Conservation (phyloP, 2,329 filamentous ascomycete species). For the Aspergillus pseudotamarii region DNA sequence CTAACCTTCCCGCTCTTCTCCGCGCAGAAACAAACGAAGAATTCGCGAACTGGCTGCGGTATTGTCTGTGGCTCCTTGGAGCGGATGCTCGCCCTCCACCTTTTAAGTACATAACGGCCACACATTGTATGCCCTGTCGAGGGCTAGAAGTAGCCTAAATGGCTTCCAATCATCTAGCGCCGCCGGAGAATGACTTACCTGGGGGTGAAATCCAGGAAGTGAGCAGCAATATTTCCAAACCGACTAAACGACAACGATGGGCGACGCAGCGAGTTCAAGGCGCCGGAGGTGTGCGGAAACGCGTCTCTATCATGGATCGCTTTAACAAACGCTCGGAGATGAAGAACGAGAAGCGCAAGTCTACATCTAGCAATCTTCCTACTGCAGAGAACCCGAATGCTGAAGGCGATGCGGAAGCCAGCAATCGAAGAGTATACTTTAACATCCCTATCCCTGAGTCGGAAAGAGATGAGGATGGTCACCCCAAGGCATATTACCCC, state of each 20-base stretch:
- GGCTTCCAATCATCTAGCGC: constrained; percentile 42
- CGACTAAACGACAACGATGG: constrained; percentile 86
- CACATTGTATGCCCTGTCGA: constrained; percentile 31
- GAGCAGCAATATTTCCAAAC: constrained; percentile 57
- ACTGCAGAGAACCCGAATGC: constrained; percentile 28
- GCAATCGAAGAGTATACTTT: constrained; percentile 63
- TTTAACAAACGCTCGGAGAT: constrained; percentile 64
- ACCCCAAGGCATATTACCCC: constrained; percentile 69
- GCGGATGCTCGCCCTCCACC: constrained; percentile 30
- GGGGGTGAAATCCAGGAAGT: constrained; percentile 31
- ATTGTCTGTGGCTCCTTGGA: constrained; percentile 27
- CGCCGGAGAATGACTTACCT: constrained; percentile 30
- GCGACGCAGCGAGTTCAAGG: constrained; percentile 86
- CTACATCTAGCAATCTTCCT: constrained; percentile 42
- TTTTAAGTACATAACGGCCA: constrained; percentile 16
- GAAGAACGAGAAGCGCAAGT: constrained; percentile 70
- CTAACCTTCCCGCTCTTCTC: not conserved
- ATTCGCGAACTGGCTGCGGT: constrained; percentile 26
- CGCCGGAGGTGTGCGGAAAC: constrained; percentile 75
- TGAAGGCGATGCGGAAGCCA: constrained; percentile 46
- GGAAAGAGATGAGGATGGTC: constrained; percentile 78
- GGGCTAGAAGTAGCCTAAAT: constrained; percentile 36
- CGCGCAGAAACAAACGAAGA: constrained; percentile 7
- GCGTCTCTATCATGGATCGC: constrained; percentile 78
- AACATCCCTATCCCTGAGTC: constrained; percentile 77